Conservation (phyloP, 2,329 filamentous ascomycete genomes). For the Fusarium goolgardi region DNA sequence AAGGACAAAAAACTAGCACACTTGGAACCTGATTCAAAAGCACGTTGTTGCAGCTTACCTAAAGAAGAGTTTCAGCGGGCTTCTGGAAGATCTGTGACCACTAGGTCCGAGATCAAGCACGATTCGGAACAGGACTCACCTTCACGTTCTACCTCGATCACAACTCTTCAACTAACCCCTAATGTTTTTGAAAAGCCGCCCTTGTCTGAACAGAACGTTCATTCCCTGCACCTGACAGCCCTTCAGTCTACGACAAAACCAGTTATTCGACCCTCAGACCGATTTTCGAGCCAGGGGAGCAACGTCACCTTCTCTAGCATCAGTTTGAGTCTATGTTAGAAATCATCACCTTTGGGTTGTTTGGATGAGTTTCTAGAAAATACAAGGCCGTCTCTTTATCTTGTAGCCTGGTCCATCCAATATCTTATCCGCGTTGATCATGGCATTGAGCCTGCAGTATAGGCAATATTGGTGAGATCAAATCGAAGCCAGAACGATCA, state of each 20-base stretch:
- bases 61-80: conserved; percentile 22
- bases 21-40: not conserved
- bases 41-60: not conserved
- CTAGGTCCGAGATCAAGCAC: conserved; percentile 1
- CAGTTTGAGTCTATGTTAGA: conserved; percentile 4
- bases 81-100: conserved; percentile 13
- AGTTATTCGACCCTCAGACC: not conserved
- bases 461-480: not conserved
- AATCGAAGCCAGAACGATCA: not conserved
- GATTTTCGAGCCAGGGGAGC: conserved; percentile 8
- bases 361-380: not conserved
- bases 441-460: not conserved
- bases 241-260: not conserved
- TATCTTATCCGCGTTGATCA: not conserved
- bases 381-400: not conserved
- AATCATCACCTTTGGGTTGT: not conserved
- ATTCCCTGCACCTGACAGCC: not conserved
- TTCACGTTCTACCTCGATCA: conserved; percentile 15
- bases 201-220: not conserved
- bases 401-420: not conserved
- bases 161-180: conserved; percentile 5
- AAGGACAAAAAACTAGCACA: not conserved
- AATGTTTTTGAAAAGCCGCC: conserved; percentile 1
- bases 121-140: not conserved
- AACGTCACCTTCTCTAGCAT: not conserved